Evolutionary conservation across 1,139 yeast species (phyloP).

Genomic region (Saccharomyces hybrid): DNA sequence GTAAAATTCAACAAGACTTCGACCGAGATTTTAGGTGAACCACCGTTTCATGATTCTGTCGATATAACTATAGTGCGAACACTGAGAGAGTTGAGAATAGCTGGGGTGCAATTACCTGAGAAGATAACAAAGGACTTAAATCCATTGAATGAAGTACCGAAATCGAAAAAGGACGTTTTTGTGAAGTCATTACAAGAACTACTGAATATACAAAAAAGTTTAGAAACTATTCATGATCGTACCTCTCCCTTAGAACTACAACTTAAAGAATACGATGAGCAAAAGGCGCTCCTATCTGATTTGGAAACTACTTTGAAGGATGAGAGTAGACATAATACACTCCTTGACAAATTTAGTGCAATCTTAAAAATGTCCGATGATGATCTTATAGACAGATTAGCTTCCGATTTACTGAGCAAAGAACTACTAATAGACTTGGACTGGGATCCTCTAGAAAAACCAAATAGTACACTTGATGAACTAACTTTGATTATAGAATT

Average conservation of each 20-base stretch:
- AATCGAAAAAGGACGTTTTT: not conserved
- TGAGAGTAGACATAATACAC: not conserved
- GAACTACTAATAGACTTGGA: constrained; percentile 3
- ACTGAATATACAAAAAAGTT: not conserved
- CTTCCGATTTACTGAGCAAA: constrained; percentile 6
- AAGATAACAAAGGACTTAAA: not conserved
- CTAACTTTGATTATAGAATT: constrained; percentile 9
- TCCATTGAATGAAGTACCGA: constrained; percentile 4
- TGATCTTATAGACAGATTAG: constrained; percentile 11
- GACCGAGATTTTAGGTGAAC: constrained; percentile 3
- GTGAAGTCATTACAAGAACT: not conserved
- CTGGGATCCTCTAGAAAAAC: not conserved
- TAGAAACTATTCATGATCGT: not conserved
- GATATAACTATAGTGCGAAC: not conserved
- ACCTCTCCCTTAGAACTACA: not conserved
- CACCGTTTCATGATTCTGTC: not conserved
- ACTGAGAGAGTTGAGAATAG: not conserved
- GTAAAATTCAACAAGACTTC: constrained; percentile 9
- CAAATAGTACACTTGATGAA: constrained; percentile 3
- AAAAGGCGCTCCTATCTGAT: not conserved
- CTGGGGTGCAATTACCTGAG: not conserved
- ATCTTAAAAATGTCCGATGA: constrained; percentile 10
- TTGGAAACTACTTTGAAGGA: not conserved
- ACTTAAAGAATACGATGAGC: not conserved
- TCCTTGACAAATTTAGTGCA: constrained; percentile 3